These are phyloP conservation scores for Globisporangium alternatum DNA, from an alignment of 352 stramenopile genomes.

Conservation along the genomic window DNA sequence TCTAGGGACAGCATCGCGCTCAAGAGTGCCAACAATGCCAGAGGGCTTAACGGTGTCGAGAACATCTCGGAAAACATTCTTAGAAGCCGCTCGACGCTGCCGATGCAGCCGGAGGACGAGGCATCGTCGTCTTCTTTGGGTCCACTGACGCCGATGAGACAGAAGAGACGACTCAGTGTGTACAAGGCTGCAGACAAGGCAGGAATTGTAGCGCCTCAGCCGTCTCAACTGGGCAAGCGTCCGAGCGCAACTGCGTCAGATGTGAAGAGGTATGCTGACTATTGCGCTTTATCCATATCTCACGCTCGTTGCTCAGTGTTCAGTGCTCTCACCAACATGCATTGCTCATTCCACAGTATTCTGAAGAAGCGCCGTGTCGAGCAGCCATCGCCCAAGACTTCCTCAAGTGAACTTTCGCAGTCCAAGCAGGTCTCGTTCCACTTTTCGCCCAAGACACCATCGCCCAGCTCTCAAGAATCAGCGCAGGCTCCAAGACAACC, in stretches of 20 bases:
- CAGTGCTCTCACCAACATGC: constrained; percentile 10
- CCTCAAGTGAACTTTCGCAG: constrained; percentile 4
- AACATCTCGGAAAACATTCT: constrained; percentile 81
- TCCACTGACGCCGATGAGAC: constrained; percentile 26
- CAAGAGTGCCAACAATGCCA: constrained; percentile 29
- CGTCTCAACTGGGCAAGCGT: constrained; percentile 16
- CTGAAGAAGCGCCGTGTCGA: constrained; percentile 57
- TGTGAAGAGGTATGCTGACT: constrained; percentile 19
- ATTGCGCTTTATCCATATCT: not conserved
- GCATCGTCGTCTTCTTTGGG: constrained; percentile 2
- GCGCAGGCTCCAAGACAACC: constrained; percentile 25
- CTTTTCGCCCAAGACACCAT: constrained; percentile 18
- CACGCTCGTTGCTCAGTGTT: constrained; percentile 8
- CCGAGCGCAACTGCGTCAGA: constrained; percentile 5
- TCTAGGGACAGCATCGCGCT: constrained; percentile 32
- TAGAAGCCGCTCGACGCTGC: constrained; percentile 32
- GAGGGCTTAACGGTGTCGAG: constrained; percentile 56
- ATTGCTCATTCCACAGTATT: constrained; percentile 33
- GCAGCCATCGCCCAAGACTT: constrained; percentile 7
- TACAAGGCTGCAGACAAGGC: constrained; percentile 8
- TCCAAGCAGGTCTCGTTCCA: constrained; percentile 75
- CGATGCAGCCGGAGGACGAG: constrained; percentile 32
- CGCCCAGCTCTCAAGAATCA: not conserved
- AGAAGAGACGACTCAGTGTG: constrained; percentile 27
- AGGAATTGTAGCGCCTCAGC: not conserved